These are phyloP conservation scores for Salix arbutifolia DNA, from an alignment of 345 rosid genomes.

Conservation along the genomic window DNA sequence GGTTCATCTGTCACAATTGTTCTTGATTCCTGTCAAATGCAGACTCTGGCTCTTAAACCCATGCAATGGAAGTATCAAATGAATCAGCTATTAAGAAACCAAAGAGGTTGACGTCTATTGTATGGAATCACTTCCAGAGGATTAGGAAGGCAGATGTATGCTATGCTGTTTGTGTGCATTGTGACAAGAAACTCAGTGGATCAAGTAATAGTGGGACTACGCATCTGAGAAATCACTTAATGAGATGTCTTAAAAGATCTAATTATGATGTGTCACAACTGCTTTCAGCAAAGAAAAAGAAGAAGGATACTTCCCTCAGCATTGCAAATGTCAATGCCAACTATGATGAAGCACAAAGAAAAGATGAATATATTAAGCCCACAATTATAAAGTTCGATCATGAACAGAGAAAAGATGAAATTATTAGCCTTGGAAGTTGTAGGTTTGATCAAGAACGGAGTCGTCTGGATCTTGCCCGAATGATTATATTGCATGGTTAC, in stretches of 20 bases:
- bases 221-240: conserved; percentile 84
- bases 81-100: conserved; percentile 64
- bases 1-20: neutral
- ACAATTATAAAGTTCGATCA: conserved; percentile 55
- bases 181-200: conserved; percentile 89
- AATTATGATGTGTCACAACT: conserved; percentile 83
- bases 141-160: conserved; percentile 84
- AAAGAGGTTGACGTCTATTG: conserved; percentile 84
- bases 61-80: conserved; percentile 69
- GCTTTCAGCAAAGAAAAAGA: conserved; percentile 68
- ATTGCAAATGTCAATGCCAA: conserved; percentile 49
- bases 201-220: conserved; percentile 97
- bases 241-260: conserved; percentile 85
- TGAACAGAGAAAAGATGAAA: conserved; percentile 68
- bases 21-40: conserved; percentile 21
- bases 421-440: conserved; percentile 52
- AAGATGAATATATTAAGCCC: conserved; percentile 68
- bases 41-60: conserved; percentile 26
- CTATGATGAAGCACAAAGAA: conserved; percentile 62
- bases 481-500: conserved; percentile 81
- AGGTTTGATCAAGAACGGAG: conserved; percentile 81
- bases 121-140: conserved; percentile 93
- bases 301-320: conserved; percentile 54
- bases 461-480: conserved; percentile 78
- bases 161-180: conserved; percentile 80